phyloP scores from a whole-genome alignment of 2,329 filamentous ascomycete genomes.

The Fusarium coffeatum region DNA sequence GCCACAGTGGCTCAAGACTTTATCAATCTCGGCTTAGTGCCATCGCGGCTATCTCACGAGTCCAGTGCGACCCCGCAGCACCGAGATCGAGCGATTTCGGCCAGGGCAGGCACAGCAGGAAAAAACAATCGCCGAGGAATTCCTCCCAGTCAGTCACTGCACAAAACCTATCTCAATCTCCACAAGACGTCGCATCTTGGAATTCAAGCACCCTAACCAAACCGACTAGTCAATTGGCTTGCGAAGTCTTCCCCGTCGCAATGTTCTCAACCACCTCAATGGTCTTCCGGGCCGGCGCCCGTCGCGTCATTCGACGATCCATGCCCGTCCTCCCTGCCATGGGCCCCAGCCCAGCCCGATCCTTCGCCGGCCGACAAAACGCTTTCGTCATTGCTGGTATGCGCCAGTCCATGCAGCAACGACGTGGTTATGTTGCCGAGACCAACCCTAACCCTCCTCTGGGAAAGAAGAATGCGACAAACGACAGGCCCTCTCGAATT shows the following conservation, averaged over 20 bases:
- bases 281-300: slow-evolving; percentile 6
- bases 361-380: slow-evolving; percentile 6
- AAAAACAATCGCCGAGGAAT: slow-evolving; percentile 9
- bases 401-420: slow-evolving; percentile 6
- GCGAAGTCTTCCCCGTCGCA: slow-evolving; percentile 4
- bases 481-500: slow-evolving; percentile 80
- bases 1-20: not conserved
- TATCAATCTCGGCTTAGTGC: not conserved
- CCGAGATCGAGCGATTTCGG: slow-evolving; percentile 10
- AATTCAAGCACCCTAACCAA: not conserved
- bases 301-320: slow-evolving; percentile 12
- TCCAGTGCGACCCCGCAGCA: slow-evolving; percentile 1
- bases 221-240: slow-evolving; percentile 4
- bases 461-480: slow-evolving; percentile 88
- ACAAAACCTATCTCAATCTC: slow-evolving; percentile 5
- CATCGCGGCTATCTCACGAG: slow-evolving; percentile 4
- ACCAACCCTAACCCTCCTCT: slow-evolving; percentile 85
- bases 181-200: slow-evolving; percentile 9
- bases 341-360: slow-evolving; percentile 7
- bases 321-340: slow-evolving; percentile 7
- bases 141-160: not conserved
- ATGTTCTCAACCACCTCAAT: slow-evolving; percentile 12
- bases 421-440: slow-evolving; percentile 37
- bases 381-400: slow-evolving; percentile 1
- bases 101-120: slow-evolving; percentile 9